These are phyloP conservation scores for Cercis canadensis DNA, from an alignment of 306 rosid genomes.

Conservation along the genomic window DNA sequence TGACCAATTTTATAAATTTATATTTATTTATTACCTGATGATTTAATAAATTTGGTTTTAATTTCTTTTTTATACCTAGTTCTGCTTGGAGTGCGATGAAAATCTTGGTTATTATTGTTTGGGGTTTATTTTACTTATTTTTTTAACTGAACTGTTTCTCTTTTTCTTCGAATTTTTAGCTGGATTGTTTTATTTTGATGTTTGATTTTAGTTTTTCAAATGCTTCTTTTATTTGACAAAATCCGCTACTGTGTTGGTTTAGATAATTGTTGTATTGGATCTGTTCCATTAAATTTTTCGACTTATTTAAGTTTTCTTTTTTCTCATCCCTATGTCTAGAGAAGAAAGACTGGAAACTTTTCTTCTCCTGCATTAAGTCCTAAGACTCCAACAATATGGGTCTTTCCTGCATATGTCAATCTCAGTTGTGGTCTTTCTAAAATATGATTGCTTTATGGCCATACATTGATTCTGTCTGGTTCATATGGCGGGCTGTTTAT, in stretches of 20 bases:
- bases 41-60: conserved; percentile 47
- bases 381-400: not conserved
- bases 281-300: conserved; percentile 45
- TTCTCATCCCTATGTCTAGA: conserved; percentile 8
- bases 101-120: conserved; percentile 40
- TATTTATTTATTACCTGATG: conserved; percentile 23
- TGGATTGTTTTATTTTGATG: conserved; percentile 36
- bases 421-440: not conserved
- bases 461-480: conserved; percentile 22
- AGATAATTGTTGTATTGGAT: conserved; percentile 53
- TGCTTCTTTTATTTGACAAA: conserved; percentile 35
- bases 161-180: conserved; percentile 32
- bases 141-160: conserved; percentile 19
- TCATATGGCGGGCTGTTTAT: conserved; percentile 9
- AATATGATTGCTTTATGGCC: conserved; percentile 10
- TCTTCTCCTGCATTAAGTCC: conserved; percentile 21
- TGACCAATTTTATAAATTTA: conserved; percentile 39
- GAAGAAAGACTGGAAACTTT: conserved; percentile 3
- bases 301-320: conserved; percentile 14
- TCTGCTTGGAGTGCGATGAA: conserved; percentile 33
- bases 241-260: conserved; percentile 23
- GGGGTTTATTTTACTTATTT: conserved; percentile 47
- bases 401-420: conserved; percentile 19
- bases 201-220: conserved; percentile 42
- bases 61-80: conserved; percentile 23